Percentiles rank a stretch among this genome's conserved stretches.
Conservation (phyloP, 2,329 filamentous ascomycete genomes). For the Penicillium expansum region DNA sequence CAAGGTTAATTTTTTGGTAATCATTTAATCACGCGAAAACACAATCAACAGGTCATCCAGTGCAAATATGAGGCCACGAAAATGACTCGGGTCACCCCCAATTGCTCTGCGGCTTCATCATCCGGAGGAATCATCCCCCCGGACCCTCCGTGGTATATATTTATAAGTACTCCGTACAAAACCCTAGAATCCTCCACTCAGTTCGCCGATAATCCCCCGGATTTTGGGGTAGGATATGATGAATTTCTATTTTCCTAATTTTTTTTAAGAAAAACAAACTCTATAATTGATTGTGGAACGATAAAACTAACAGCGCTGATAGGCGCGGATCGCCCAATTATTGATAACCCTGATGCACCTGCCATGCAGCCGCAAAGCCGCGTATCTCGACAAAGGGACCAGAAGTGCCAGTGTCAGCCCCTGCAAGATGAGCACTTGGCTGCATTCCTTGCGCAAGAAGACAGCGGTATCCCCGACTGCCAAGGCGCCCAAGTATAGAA, state of each 20-base stretch:
- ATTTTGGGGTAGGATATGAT: background rate
- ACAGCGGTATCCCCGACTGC: background rate
- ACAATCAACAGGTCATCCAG: background rate
- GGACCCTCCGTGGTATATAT: background rate
- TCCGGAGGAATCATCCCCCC: background rate
- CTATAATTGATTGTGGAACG: background rate
- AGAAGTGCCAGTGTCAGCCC: constrained; percentile 6
- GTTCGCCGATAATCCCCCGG: constrained; percentile 5
- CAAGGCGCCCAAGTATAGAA: background rate
- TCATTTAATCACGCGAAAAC: constrained; percentile 20
- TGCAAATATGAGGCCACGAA: background rate
- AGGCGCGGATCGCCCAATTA: constrained; percentile 24
- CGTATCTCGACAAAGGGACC: constrained; percentile 8
- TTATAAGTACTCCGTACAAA: background rate
- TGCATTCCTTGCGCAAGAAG: constrained; percentile 5
- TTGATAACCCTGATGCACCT: constrained; percentile 11
- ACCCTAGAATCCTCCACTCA: background rate
- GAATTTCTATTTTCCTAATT: background rate
- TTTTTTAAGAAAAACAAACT: too few relatives aligned
- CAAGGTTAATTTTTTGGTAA: constrained; percentile 16
- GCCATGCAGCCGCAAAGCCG: constrained; percentile 23
- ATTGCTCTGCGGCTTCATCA: background rate
- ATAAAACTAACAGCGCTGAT: constrained; percentile 13
- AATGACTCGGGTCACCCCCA: background rate
- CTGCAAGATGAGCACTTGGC: constrained; percentile 1